A percentile compares a stretch with the other conserved stretches of the same genome.
These are phyloP conservation scores for Irpex rosettiformis DNA, from an alignment of 1,284 basidiomycete species.

Conservation along the genomic window DNA sequence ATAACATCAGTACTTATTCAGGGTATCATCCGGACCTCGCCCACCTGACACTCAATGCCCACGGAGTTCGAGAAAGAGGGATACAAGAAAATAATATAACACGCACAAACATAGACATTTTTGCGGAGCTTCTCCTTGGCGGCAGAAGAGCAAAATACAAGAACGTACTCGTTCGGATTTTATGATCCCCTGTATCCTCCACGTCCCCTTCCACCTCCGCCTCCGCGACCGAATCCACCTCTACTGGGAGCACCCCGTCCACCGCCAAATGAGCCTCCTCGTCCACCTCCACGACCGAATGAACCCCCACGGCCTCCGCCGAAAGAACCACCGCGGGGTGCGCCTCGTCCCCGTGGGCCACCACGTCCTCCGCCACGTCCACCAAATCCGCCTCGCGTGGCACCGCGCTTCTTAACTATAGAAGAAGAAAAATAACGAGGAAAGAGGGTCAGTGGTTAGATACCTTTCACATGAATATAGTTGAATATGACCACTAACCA, in stretches of 20 bases:
- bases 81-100: too few relatives aligned
- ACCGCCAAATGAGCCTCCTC: constrained; percentile 33
- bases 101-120: too few relatives aligned
- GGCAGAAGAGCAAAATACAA: too few relatives aligned
- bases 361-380: constrained; percentile 12
- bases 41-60: too few relatives aligned
- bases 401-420: constrained; percentile 40
- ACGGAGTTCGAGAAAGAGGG: too few relatives aligned
- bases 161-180: too few relatives aligned
- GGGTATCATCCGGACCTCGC: too few relatives aligned
- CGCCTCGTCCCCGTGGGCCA: constrained; percentile 18
- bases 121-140: too few relatives aligned
- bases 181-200: constrained; percentile 47
- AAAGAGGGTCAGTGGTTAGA: constrained; percentile 1
- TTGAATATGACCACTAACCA: constrained; percentile 21
- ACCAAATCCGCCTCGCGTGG: constrained; percentile 8
- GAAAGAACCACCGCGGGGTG: constrained; percentile 36
- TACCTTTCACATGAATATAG: constrained; percentile 8
- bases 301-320: constrained; percentile 43
- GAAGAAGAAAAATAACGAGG: too few relatives aligned
- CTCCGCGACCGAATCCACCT: constrained; percentile 34
- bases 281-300: constrained; percentile 36
- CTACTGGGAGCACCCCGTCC: constrained; percentile 35
- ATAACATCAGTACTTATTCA: too few relatives aligned
- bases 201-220: constrained; percentile 38